A percentile compares a stretch with the other conserved stretches of the same genome.
Conservation (phyloP, 139 green algal species). For the Haematococcus sp. region DNA sequence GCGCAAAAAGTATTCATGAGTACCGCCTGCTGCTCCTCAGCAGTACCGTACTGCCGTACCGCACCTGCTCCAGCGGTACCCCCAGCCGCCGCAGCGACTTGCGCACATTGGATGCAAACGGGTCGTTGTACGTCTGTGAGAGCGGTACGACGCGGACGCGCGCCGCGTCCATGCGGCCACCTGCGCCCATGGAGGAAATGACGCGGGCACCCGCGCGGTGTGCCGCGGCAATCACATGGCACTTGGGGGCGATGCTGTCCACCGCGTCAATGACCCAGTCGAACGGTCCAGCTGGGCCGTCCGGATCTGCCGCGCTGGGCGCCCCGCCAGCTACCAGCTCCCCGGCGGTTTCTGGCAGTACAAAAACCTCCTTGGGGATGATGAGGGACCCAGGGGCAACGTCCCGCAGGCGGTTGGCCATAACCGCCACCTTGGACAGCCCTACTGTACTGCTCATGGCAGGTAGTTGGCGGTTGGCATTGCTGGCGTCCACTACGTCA, state of each 20-base stretch:
- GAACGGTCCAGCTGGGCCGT: background rate
- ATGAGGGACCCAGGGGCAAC: background rate
- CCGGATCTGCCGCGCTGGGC: background rate
- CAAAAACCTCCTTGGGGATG: background rate
- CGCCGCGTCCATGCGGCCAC: conserved; percentile 34
- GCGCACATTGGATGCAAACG: conserved; percentile 40
- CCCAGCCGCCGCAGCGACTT: conserved; percentile 10
- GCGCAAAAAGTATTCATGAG: too few relatives aligned
- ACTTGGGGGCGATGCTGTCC: conserved; percentile 7
- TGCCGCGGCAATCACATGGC: background rate
- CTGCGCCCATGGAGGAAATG: conserved; percentile 3
- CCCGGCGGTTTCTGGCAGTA: background rate
- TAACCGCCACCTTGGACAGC: conserved; percentile 21
- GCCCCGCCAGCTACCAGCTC: background rate
- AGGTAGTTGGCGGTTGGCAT: conserved; percentile 37
- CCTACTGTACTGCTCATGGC: conserved; percentile 28
- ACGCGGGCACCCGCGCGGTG: background rate
- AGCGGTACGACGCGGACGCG: conserved; percentile 38
- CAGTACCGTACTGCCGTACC: too few relatives aligned
- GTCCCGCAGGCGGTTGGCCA: conserved; percentile 4
- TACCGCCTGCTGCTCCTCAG: too few relatives aligned
- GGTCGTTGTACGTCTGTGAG: conserved; percentile 39
- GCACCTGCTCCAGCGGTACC: conserved; percentile 1
- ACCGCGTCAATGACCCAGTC: conserved; percentile 7
- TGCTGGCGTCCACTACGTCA: conserved; percentile 33